Conservation (phyloP, 2,329 filamentous ascomycete species). For the Verticillium nubilum region DNA sequence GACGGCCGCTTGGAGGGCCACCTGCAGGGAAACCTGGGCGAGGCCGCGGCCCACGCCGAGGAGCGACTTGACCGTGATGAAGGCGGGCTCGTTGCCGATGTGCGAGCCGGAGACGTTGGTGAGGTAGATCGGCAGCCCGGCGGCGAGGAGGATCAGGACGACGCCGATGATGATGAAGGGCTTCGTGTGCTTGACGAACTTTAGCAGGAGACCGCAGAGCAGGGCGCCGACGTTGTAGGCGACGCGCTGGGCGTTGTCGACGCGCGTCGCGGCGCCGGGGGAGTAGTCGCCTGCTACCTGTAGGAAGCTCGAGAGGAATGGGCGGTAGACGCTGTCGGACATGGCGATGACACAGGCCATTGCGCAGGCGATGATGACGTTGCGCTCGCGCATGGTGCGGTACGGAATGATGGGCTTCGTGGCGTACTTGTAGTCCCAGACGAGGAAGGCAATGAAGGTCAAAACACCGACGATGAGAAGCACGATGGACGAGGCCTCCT, state of each 20-base stretch:
- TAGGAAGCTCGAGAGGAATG: conserved; percentile 34
- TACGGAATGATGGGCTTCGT: conserved; percentile 31
- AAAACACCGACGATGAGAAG: conserved; percentile 26
- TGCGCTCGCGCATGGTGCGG: conserved; percentile 28
- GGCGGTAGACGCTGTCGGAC: conserved; percentile 30
- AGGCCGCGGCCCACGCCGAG: conserved; percentile 29
- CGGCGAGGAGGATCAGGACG: conserved; percentile 26
- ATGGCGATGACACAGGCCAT: conserved; percentile 18
- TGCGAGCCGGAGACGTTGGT: conserved; percentile 17
- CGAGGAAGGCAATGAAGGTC: conserved; percentile 18
- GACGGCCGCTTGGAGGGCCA: conserved; percentile 17
- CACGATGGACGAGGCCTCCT: conserved; percentile 26
- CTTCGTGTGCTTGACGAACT: conserved; percentile 27
- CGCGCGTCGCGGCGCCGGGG: conserved; percentile 29
- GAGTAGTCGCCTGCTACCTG: conserved; percentile 30
- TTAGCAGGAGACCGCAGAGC: conserved; percentile 26
- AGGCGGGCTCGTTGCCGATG: conserved; percentile 24
- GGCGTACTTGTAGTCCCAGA: conserved; percentile 31
- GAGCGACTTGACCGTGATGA: conserved; percentile 26
- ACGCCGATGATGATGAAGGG: conserved; percentile 24
- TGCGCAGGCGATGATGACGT: conserved; percentile 29
- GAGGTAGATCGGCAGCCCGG: conserved; percentile 24
- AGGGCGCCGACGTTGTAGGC: conserved; percentile 30
- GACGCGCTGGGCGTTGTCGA: conserved; percentile 25
- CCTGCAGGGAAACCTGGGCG: conserved; percentile 27